Base-by-base conservation (phyloP, 2,329 filamentous ascomycete species). In the Penicillium brasilianum region DNA sequence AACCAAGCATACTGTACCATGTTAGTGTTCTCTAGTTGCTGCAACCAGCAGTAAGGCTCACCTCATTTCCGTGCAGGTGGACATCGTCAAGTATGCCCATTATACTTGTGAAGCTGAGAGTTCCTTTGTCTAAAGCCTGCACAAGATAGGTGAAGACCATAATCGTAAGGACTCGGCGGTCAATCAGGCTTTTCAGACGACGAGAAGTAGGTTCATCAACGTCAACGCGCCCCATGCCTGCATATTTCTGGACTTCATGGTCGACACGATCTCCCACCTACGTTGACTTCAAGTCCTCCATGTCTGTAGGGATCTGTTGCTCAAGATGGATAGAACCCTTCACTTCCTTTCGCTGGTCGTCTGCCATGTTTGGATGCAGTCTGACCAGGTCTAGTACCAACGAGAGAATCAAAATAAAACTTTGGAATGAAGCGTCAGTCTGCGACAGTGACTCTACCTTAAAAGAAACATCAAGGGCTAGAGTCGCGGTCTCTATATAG, bases 111-210 rank as follows among this genome's bases (percentile, higher is more conserved):
- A 78, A 78, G 14, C 74, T 76, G 66, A 78, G 65, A 2, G 77
- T 77, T 4, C 76, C 76, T 58, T 79, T 79, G 41, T 79, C 77
- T 32, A 79, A 59, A 8, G 75, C 74, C 55, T 90, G 90, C 25
- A 91, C 76, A 70, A 92, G 90, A 75, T 92, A 92, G 0, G 89
- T 91, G 54, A 84, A 74, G 59, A 92, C 83, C 90, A 93, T 92
- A 73, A 92, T 81, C 2, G 83, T 76, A 44, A 93, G 78, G 2
- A 92, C 84, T 32, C 89, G 84, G 63, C 80, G 83, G 75, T 92
- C 88, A 66, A 92, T 90, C 78, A 87, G 79, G 55, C 76, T 82
- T 63, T 85, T 87, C 57, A 93, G 80, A 34, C 88, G 80, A 39
- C 76, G 81, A 74, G 86, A 88, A 57, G 89, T 86, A 59, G 85